Percentiles rank a stretch among this genome's conserved stretches.
Evolutionary conservation across 2,329 filamentous ascomycete genomes (phyloP).

Genomic region (Penicillium glabrum): DNA sequence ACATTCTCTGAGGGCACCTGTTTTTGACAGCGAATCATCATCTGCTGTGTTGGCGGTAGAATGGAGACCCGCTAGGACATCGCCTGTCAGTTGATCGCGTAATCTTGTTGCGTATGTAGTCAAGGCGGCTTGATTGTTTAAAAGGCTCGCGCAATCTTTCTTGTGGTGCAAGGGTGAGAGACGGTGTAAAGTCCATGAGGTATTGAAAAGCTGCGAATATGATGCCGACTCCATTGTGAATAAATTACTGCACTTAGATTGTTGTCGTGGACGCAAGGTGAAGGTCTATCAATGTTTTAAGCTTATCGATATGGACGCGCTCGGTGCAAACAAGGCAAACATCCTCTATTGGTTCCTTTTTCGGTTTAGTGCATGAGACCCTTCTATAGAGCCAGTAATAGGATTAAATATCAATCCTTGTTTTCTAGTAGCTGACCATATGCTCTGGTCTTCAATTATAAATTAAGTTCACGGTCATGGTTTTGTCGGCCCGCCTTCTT

Average conservation of each 20-base stretch:
- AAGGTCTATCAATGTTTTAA: not conserved
- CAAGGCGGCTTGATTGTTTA: constrained; percentile 37
- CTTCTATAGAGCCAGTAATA: not conserved
- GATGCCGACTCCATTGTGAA: constrained; percentile 26
- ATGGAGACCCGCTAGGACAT: constrained; percentile 49
- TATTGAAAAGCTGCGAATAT: constrained; percentile 48
- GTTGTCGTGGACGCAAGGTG: not conserved
- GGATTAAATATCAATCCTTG: too few species aligned
- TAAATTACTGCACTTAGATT: not conserved
- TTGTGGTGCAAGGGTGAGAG: constrained; percentile 55
- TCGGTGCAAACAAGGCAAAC: constrained; percentile 23
- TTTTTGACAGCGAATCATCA: constrained; percentile 43
- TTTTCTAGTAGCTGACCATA: too few species aligned
- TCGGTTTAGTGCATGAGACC: not conserved
- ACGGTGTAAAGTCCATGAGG: constrained; percentile 56
- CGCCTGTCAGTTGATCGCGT: constrained; percentile 50
- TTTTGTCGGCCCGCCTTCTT: too few species aligned
- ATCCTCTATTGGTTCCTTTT: not conserved
- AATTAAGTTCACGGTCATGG: too few species aligned
- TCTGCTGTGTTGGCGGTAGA: constrained; percentile 30
- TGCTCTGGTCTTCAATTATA: too few species aligned
- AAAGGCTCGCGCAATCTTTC: constrained; percentile 35
- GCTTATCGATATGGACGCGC: constrained; percentile 17
- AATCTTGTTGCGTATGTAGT: constrained; percentile 50
- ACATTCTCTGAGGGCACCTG: constrained; percentile 50